Base-by-base conservation (phyloP, 257 asterid species). In the Penstemon barbatus region DNA sequence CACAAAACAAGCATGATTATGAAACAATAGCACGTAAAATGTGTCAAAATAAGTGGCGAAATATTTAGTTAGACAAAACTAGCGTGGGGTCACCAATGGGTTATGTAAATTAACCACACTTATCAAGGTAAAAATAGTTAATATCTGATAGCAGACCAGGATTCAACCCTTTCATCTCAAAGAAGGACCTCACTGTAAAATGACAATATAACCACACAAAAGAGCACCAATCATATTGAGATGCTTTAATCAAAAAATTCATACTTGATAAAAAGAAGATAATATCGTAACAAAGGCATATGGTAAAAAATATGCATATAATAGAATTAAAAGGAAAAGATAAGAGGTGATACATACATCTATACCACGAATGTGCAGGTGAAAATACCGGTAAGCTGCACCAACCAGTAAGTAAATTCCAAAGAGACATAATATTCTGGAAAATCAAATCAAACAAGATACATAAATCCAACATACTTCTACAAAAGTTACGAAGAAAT, bases 321-420 rank as follows among this genome's bases (percentile, higher is more conserved):
- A 44, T 48, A 7, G 33, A 2, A 25, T 25, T 68, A 38, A 64
- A 46, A 53, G 68, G 66, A 54, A 67, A 54, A 25, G 8, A 48
- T 10, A 7, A 9, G 57, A 73, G 72, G 66, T 61, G 63, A 11
- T 71, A 78, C 97, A 19, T 81, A 93, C 99, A 70, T 93, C 97
- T 80, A 93, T 81, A 44, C 99, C 99, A 78, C 88, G 96, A 71
- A 93, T 77, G 68, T 86, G 80, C 76, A 90, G 86, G 83, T 75
- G 75, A 82, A 79, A 85, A 80, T 82, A 86, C 56, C 98, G 93
- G 78, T 86, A 92, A 49, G 71, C 76, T 71, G 87, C 83, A 73
- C 98, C 98, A 65, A 76, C 96, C 72, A 92, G 75, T 5, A 92
- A 36, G 84, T 92, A 92, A 69, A 67, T 88, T 79, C 95, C 98